Conservation (phyloP, 495 filamentous ascomycete genomes). For the Penicillium steckii region DNA sequence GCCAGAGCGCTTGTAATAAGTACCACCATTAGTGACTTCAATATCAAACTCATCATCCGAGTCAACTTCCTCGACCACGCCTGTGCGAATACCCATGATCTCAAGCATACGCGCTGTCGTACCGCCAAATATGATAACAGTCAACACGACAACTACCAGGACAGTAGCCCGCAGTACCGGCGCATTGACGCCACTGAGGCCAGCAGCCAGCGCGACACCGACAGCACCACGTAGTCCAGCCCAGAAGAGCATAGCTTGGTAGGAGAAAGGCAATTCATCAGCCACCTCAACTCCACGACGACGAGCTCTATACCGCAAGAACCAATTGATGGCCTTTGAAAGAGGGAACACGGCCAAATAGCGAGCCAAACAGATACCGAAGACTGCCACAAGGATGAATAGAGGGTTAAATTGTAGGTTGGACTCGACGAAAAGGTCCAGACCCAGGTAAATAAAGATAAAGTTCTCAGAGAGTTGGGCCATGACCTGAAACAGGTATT, state of each 20-base stretch:
- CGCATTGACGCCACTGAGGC: conserved; percentile 72
- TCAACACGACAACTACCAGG: conserved; percentile 93
- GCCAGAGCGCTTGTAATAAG: conserved; percentile 73
- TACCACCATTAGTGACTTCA: conserved; percentile 72
- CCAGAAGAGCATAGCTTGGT: conserved; percentile 99
- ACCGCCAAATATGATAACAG: conserved; percentile 97
- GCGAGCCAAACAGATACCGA: conserved; percentile 87
- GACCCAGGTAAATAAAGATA: conserved; percentile 97
- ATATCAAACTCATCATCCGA: conserved; percentile 99
- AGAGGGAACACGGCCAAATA: conserved; percentile 95
- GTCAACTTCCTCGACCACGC: conserved; percentile 93
- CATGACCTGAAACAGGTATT: conserved; percentile 93
- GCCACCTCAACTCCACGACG: conserved; percentile 74
- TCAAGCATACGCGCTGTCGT: conserved; percentile 99
- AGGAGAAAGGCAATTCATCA: conserved; percentile 88
- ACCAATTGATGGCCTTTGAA: conserved; percentile 86
- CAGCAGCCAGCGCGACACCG: conserved; percentile 92
- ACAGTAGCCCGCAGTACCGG: conserved; percentile 85
- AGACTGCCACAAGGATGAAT: conserved; percentile 88
- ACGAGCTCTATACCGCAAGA: conserved; percentile 85
- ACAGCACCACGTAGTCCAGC: conserved; percentile 94
- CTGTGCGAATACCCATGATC: conserved; percentile 89
- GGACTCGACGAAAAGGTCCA: conserved; percentile 89
- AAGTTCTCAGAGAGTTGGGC: conserved; percentile 98
- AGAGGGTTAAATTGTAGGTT: conserved; percentile 88